Percentiles rank a stretch among this genome's conserved stretches.
These are phyloP conservation scores for Tagetes patula DNA, from an alignment of 129 eudicot genomes.

Conservation along the genomic window DNA sequence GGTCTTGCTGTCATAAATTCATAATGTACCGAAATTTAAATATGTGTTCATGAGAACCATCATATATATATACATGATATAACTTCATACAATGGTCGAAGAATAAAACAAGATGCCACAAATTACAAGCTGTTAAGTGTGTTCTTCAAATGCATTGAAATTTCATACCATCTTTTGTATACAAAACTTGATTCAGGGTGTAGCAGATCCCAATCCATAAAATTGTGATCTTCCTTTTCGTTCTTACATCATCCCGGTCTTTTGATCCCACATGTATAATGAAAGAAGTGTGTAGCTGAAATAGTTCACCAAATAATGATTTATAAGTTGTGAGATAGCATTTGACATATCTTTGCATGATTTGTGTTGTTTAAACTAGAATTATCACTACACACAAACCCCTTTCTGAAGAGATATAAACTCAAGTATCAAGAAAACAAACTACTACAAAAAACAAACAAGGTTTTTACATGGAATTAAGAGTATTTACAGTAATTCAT, in stretches of 20 bases:
- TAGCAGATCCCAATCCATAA: not conserved
- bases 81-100: not conserved
- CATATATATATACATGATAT: not conserved
- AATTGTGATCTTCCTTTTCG: not conserved
- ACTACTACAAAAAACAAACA: too few relatives aligned
- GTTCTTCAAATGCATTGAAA: not conserved
- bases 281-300: not conserved
- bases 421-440: too few relatives aligned
- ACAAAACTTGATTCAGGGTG: not conserved
- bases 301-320: not conserved
- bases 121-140: not conserved
- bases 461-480: too few relatives aligned
- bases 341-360: not conserved
- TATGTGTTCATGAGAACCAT: too few relatives aligned
- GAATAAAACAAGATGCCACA: not conserved
- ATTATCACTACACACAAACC: too few relatives aligned
- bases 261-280: not conserved
- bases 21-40: too few relatives aligned
- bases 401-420: too few relatives aligned
- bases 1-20: too few relatives aligned
- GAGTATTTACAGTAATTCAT: too few relatives aligned
- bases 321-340: not conserved
- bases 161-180: not conserved
- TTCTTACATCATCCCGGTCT: not conserved
- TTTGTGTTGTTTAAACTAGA: not conserved